Evolutionary conservation across 805 yeast species (phyloP).

Genomic region (Zygotorulaspora danielsina): DNA sequence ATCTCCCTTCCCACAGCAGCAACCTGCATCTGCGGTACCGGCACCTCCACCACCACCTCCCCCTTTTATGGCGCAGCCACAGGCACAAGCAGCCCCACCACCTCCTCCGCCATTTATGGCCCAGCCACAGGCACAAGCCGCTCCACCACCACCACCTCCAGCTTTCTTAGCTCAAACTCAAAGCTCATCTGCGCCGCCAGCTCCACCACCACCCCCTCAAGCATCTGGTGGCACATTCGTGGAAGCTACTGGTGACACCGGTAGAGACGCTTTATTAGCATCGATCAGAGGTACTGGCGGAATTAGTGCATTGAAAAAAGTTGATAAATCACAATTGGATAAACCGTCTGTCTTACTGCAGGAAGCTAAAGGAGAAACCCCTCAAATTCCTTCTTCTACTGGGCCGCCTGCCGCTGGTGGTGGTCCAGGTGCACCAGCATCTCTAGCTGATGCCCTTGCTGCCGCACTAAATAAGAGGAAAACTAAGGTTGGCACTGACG

Average conservation of each 20-base stretch:
- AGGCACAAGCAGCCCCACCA: conserved; percentile 10
- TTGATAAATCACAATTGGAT: conserved; percentile 80
- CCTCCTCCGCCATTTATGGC: conserved; percentile 22
- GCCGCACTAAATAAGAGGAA: conserved; percentile 82
- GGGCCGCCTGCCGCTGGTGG: conserved; percentile 35
- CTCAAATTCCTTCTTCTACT: conserved; percentile 22
- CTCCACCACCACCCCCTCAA: conserved; percentile 15
- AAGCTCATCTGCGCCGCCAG: conserved; percentile 9
- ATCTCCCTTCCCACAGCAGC: conserved; percentile 20
- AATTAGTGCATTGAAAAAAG: conserved; percentile 61
- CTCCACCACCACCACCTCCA: conserved; percentile 22
- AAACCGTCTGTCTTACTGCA: conserved; percentile 67
- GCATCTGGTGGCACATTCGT: conserved; percentile 10
- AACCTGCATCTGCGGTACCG: conserved; percentile 7
- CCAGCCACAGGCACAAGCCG: conserved; percentile 9
- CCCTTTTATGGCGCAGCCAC: conserved; percentile 16
- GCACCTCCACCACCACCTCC: conserved; percentile 18
- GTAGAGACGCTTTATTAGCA: conserved; percentile 77
- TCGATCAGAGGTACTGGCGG: conserved; percentile 83
- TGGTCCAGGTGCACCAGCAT: conserved; percentile 43
- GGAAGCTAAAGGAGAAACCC: conserved; percentile 63
- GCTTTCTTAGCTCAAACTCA: conserved; percentile 16
- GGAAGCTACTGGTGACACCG: conserved; percentile 45
- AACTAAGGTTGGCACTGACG: conserved; percentile 83
- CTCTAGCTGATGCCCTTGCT: conserved; percentile 81